Evolutionary conservation across 768 basidiomycete species (phyloP).

Genomic region (Tricholoma hemisulphureum): DNA sequence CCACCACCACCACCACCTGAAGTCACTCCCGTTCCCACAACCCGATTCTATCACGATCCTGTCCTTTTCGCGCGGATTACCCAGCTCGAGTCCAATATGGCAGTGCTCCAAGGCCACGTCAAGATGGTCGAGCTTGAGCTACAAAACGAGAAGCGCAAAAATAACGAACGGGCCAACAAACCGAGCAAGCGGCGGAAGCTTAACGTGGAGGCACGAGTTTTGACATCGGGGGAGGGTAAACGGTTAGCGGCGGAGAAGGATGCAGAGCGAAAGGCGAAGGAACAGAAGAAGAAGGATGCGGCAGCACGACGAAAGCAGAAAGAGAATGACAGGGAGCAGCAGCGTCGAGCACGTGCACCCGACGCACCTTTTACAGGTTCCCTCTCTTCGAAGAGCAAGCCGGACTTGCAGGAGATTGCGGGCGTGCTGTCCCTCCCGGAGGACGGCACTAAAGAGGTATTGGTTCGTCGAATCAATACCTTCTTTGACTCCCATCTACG

Average conservation of each 20-base stretch:
- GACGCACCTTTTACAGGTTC: neutral
- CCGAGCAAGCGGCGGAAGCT: neutral
- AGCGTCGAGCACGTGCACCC: neutral
- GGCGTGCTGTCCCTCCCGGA: neutral
- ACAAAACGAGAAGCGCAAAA: neutral
- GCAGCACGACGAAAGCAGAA: neutral
- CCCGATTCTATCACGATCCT: neutral
- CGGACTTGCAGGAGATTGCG: neutral
- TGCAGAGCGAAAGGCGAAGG: too few species aligned
- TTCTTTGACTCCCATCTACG: neutral
- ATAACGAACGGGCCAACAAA: neutral
- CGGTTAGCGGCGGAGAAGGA: neutral
- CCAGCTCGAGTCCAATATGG: neutral
- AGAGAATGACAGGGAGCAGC: neutral
- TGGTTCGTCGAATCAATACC: neutral
- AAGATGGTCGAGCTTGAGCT: neutral
- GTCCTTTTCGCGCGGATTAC: neutral
- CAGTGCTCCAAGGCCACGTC: neutral
- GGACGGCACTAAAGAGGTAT: neutral
- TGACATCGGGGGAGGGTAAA: neutral
- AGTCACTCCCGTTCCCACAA: neutral
- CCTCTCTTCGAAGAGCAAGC: neutral
- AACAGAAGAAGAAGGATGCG: too few species aligned
- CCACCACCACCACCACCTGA: neutral
- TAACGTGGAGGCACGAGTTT: neutral